Percentiles rank a stretch among this genome's conserved stretches.
These are phyloP conservation scores for Coemansia sp. DNA, from an alignment of 192 early-diverging fungal species.

Conservation along the genomic window DNA sequence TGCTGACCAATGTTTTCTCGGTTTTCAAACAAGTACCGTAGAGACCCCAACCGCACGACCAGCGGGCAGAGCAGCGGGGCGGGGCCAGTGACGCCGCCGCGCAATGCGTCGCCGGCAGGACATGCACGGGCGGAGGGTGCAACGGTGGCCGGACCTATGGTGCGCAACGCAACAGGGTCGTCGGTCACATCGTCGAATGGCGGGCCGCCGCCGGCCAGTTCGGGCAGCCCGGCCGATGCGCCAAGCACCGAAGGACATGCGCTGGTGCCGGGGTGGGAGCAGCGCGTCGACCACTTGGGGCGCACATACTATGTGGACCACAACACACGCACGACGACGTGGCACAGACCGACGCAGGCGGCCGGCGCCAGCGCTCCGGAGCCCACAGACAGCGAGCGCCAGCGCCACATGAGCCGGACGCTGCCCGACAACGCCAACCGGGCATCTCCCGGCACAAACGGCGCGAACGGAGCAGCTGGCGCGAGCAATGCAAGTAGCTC, in stretches of 20 bases:
- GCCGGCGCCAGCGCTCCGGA: conserved; percentile 22
- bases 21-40: conserved; percentile 51
- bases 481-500: conserved; percentile 11
- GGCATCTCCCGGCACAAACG: conserved; percentile 9
- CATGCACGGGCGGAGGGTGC: background rate
- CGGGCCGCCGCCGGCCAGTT: background rate
- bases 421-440: conserved; percentile 63
- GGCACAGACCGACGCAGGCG: conserved; percentile 61
- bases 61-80: conserved; percentile 19
- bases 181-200: conserved; percentile 3
- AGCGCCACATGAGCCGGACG: conserved; percentile 75
- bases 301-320: conserved; percentile 98
- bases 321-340: conserved; percentile 93
- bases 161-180: conserved; percentile 14
- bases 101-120: conserved; percentile 11
- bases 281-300: conserved; percentile 88
- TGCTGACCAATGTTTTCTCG: conserved; percentile 41
- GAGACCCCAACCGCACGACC: conserved; percentile 35
- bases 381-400: conserved; percentile 71
- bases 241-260: conserved; percentile 26
- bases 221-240: background rate
- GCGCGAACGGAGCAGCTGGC: background rate
- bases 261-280: conserved; percentile 84
- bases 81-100: conserved; percentile 22
- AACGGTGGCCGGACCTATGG: conserved; percentile 13